These are phyloP conservation scores for Heritiera littoralis DNA, from an alignment of 345 rosid genomes.

Conservation along the genomic window DNA sequence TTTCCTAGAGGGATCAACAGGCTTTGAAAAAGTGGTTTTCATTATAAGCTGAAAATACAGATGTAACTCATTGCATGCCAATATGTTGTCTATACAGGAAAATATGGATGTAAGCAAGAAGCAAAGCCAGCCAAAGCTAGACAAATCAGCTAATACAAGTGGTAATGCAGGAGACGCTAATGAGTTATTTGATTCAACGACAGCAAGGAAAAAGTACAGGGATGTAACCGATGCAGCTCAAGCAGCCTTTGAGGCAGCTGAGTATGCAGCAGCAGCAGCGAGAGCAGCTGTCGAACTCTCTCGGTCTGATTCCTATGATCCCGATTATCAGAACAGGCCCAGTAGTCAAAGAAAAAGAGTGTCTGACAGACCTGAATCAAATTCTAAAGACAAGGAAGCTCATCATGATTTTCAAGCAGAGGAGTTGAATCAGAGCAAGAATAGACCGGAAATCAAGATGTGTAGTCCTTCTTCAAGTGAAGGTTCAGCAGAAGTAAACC, in stretches of 20 bases:
- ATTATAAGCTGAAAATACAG: not conserved
- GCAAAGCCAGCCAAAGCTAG: slow-evolving; percentile 15
- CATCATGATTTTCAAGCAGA: slow-evolving; percentile 20
- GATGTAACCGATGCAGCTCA: slow-evolving; percentile 96
- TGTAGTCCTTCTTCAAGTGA: slow-evolving; percentile 42
- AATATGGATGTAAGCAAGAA: slow-evolving; percentile 15
- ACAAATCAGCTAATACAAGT: slow-evolving; percentile 22
- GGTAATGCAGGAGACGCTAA: slow-evolving; percentile 13
- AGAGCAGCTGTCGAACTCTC: slow-evolving; percentile 94
- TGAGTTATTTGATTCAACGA: slow-evolving; percentile 36
- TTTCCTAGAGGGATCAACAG: not conserved
- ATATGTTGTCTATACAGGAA: slow-evolving; percentile 35
- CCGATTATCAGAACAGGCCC: slow-evolving; percentile 36
- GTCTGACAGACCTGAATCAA: slow-evolving; percentile 22
- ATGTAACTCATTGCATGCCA: slow-evolving; percentile 11
- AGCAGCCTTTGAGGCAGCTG: slow-evolving; percentile 88
- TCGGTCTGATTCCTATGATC: slow-evolving; percentile 51
- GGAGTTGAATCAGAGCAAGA: slow-evolving; percentile 24
- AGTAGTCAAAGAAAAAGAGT: slow-evolving; percentile 11
- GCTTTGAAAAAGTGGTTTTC: not conserved
- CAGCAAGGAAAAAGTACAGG: slow-evolving; percentile 54
- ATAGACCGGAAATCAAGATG: slow-evolving; percentile 33
- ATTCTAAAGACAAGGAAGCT: slow-evolving; percentile 17
- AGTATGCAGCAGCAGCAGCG: slow-evolving; percentile 86
- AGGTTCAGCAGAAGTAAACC: slow-evolving; percentile 42